phyloP scores from a whole-genome alignment of 768 basidiomycete genomes.

The Podaxis sp. region DNA sequence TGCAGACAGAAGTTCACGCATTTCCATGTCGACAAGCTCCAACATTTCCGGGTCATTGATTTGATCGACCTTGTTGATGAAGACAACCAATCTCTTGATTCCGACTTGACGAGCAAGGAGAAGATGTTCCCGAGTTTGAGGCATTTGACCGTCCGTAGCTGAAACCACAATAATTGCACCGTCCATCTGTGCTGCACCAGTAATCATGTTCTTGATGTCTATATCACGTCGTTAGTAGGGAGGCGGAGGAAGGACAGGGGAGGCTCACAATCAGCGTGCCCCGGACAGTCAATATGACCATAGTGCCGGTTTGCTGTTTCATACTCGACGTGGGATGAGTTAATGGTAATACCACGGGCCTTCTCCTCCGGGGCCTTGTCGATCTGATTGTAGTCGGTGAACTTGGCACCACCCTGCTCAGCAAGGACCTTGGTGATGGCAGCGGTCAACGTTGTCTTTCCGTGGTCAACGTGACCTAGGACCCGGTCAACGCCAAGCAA shows the following conservation, averaged over 20 bases:
- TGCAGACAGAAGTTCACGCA: constrained; percentile 88
- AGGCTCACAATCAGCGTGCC: constrained; percentile 87
- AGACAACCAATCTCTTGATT: constrained; percentile 95
- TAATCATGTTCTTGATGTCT: constrained; percentile 99
- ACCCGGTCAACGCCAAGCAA: constrained; percentile 4
- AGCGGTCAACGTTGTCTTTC: constrained; percentile 96
- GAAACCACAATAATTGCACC: constrained; percentile 96
- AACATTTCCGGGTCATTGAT: constrained; percentile 98
- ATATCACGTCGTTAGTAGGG: constrained; percentile 17
- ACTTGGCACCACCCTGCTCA: constrained; percentile 71
- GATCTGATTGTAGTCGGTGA: constrained; percentile 96
- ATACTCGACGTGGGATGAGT: constrained; percentile 98
- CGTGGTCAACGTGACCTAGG: constrained; percentile 92
- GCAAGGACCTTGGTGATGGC: constrained; percentile 95
- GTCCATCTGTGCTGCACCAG: constrained; percentile 98
- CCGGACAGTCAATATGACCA: constrained; percentile 97
- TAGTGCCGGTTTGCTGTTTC: constrained; percentile 90
- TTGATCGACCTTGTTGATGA: constrained; percentile 99
- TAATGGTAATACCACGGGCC: constrained; percentile 99
- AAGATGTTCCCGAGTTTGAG: constrained; percentile 97
- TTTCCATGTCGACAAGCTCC: constrained; percentile 99
- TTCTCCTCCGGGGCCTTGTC: constrained; percentile 99
- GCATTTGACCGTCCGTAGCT: constrained; percentile 99
- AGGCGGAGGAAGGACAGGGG: constrained; percentile 8
- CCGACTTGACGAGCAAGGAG: constrained; percentile 98